These are phyloP conservation scores for Mytilinidion resinicola DNA, from an alignment of 495 filamentous ascomycete species.

Conservation along the genomic window DNA sequence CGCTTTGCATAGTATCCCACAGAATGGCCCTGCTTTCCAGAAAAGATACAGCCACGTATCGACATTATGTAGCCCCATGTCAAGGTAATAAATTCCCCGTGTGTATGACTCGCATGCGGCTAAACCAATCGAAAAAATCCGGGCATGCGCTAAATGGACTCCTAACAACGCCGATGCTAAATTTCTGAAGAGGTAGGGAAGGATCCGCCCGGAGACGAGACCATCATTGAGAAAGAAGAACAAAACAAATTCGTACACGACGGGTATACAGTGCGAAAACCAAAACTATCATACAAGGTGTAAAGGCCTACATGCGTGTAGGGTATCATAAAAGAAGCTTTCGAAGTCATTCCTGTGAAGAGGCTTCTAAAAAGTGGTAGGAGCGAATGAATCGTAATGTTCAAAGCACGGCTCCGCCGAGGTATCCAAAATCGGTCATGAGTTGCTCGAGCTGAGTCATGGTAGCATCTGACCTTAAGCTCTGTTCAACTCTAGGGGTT, in stretches of 20 bases:
- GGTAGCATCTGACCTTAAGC: neutral
- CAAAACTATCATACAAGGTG: neutral
- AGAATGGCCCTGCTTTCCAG: too few species aligned
- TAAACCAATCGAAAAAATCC: too few species aligned
- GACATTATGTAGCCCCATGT: too few species aligned
- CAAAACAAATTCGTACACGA: too few species aligned
- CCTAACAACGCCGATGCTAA: slow-evolving; percentile 1
- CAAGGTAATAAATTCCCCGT: too few species aligned
- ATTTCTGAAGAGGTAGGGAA: neutral
- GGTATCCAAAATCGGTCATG: slow-evolving; percentile 24
- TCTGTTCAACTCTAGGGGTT: neutral
- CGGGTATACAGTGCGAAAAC: neutral
- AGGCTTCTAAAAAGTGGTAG: neutral
- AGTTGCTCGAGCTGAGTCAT: slow-evolving; percentile 20
- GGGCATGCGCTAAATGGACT: neutral
- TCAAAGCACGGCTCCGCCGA: slow-evolving; percentile 19
- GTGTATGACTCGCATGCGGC: too few species aligned
- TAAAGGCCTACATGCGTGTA: neutral
- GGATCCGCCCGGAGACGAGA: too few species aligned
- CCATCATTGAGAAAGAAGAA: neutral
- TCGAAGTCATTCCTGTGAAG: too few species aligned
- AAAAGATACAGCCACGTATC: too few species aligned
- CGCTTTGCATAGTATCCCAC: too few species aligned
- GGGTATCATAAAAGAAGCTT: neutral
- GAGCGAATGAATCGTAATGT: neutral